Evolutionary conservation across 2,329 filamentous ascomycete species (phyloP).

Genomic region (Claviceps sp.): DNA sequence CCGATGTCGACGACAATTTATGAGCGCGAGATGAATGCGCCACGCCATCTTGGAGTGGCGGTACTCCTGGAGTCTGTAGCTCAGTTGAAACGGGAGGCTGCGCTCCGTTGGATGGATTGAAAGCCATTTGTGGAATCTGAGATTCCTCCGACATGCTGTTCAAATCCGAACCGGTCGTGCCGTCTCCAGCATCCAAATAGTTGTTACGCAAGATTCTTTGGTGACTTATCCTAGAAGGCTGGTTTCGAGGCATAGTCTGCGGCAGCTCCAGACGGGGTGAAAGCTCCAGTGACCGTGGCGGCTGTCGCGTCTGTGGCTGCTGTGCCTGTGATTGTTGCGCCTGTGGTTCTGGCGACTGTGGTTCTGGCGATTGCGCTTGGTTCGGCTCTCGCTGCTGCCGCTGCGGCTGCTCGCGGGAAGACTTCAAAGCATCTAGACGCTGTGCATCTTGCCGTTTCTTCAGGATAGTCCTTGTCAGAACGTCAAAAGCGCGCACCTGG

Average conservation of each 20-base stretch:
- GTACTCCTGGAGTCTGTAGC: too few relatives aligned
- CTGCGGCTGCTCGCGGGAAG: not conserved
- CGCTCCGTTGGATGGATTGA: too few relatives aligned
- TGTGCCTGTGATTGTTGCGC: not conserved
- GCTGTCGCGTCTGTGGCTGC: too few relatives aligned
- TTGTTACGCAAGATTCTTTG: conserved; percentile 7
- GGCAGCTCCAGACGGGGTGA: conserved; percentile 2
- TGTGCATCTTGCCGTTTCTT: conserved; percentile 61
- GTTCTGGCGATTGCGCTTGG: not conserved
- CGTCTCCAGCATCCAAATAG: conserved; percentile 10
- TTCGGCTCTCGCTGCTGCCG: not conserved
- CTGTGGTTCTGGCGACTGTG: not conserved
- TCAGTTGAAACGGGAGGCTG: too few relatives aligned
- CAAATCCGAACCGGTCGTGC: conserved; percentile 11
- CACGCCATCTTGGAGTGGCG: too few relatives aligned
- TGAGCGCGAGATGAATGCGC: too few relatives aligned
- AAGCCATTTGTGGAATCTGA: not conserved
- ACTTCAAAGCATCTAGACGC: conserved; percentile 34
- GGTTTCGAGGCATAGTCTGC: not conserved
- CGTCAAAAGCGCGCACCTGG: conserved; percentile 54
- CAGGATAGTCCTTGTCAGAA: conserved; percentile 63
- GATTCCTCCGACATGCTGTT: conserved; percentile 13
- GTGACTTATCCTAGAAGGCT: conserved; percentile 7
- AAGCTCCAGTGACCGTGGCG: not conserved
- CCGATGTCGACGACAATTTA: too few relatives aligned